Evolutionary conservation across 192 early-diverging fungal genomes (phyloP).

Genomic region (Coemansia sp.): DNA sequence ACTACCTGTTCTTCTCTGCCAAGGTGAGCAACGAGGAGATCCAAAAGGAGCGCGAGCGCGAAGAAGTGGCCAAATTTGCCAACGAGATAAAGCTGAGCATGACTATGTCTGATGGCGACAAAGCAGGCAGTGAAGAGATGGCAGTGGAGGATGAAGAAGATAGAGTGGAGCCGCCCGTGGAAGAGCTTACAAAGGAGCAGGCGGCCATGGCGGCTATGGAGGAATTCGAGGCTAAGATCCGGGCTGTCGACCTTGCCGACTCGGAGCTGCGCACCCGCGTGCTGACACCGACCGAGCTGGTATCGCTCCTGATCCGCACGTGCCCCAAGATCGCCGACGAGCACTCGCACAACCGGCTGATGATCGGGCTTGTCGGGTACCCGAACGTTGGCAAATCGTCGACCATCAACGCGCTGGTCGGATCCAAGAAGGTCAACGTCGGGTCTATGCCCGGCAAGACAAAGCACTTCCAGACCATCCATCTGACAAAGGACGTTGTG

Average conservation of each 20-base stretch:
- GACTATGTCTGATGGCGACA: slow-evolving; percentile 19
- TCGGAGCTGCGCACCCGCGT: slow-evolving; percentile 62
- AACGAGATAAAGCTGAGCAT: slow-evolving; percentile 36
- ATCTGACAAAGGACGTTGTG: slow-evolving; percentile 78
- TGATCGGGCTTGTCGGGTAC: slow-evolving; percentile 97
- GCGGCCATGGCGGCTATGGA: slow-evolving; percentile 10
- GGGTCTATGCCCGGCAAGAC: slow-evolving; percentile 98
- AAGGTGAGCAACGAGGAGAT: slow-evolving; percentile 74
- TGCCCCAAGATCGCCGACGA: slow-evolving; percentile 59
- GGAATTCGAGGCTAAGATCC: slow-evolving; percentile 46
- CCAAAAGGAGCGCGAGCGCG: slow-evolving; percentile 67
- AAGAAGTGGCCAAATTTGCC: slow-evolving; percentile 51
- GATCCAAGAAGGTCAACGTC: slow-evolving; percentile 92
- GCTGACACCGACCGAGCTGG: slow-evolving; percentile 67
- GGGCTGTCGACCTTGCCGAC: slow-evolving; percentile 29
- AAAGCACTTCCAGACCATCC: slow-evolving; percentile 99
- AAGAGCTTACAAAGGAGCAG: slow-evolving; percentile 11
- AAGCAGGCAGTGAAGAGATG: slow-evolving; percentile 24
- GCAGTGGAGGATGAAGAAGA: not conserved
- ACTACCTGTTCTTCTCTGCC: slow-evolving; percentile 95
- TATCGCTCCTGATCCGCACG: slow-evolving; percentile 61
- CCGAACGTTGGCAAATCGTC: slow-evolving; percentile 99
- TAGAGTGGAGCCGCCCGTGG: slow-evolving; percentile 9
- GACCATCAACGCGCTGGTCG: slow-evolving; percentile 96
- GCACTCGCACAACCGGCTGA: slow-evolving; percentile 60